Evolutionary conservation across 768 basidiomycete species (phyloP), one percentile per base, ranked within the genome.

Genomic region (Fomitopsis pulvina): DNA sequence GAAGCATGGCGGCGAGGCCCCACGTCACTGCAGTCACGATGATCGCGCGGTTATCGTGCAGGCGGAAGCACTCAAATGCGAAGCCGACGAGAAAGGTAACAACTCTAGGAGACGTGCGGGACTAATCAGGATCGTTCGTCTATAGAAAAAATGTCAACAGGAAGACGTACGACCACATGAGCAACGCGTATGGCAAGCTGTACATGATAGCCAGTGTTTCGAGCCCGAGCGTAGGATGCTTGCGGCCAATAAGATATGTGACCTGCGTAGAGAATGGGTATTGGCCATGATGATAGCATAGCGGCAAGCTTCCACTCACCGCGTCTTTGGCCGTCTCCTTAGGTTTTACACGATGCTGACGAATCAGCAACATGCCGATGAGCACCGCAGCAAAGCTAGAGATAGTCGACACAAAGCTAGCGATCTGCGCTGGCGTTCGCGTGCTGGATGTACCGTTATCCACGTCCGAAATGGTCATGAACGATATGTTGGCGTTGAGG

Each of bases 131-230:
- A 7, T n/a, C 29, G 12, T 11, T 11, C 10, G 4, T 11, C 7
- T 26, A 28, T 6, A 18, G 10, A 11, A 45, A 8, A 8, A 18
- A 28, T 26, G 20, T 24, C 30, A 8, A 8, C 30, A 32, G 30
- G 8, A 32, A 32, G 5, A 71, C 79, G 63, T 56, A 80, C 80
- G 71, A 73, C 79, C 79, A 82, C 68, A 82, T 72, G 38, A 82
- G 65, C 22, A 81, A 63, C 1, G 77, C 75, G 48, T 78, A 76
- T 0, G 80, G 80, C 9, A 82, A 55, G 52, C 76, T 75, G 51
- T 79, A 79, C 47, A 79, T 54, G 16, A 81, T 65, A 16, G 77
- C 76, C 3, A 81, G 66, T 1, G 60, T 72, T 57, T 81, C 77
- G 1, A 79, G 62, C 1, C 80, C 76, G 27, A 71, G 64, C 1